phyloP scores from a whole-genome alignment of 768 basidiomycete genomes.

The Auriscalpium orientale region DNA sequence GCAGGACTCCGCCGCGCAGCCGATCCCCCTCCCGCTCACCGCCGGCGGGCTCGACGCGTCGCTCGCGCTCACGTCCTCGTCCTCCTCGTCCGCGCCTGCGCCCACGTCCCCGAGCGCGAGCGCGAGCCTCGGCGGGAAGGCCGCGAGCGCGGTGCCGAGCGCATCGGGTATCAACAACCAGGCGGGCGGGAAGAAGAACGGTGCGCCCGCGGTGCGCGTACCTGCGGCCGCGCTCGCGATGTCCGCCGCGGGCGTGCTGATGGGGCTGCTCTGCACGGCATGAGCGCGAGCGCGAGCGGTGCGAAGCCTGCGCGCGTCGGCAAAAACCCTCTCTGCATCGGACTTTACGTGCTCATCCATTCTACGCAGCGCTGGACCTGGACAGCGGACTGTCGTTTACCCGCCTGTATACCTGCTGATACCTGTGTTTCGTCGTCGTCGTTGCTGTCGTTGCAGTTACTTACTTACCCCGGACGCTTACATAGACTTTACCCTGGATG shows the following conservation, averaged over 20 bases:
- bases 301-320: too few species aligned
- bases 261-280: not conserved
- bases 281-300: not conserved
- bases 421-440: too few species aligned
- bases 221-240: not conserved
- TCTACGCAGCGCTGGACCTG: too few species aligned
- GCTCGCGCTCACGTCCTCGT: not conserved
- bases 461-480: too few species aligned
- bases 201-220: not conserved
- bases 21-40: not conserved
- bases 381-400: too few species aligned
- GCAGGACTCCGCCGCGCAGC: not conserved
- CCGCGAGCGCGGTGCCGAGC: constrained; percentile 3
- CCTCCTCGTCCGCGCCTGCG: not conserved
- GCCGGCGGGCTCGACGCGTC: not conserved
- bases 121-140: not conserved
- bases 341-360: too few species aligned
- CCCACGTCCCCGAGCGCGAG: not conserved
- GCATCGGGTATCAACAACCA: not conserved
- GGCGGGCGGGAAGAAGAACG: not conserved
- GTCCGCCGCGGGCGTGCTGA: not conserved
- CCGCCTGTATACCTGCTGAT: too few species aligned
- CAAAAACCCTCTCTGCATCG: too few species aligned
- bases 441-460: too few species aligned
- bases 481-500: too few species aligned